These are phyloP conservation scores for Aspergillus campestris DNA, from an alignment of 495 filamentous ascomycete genomes.

Conservation along the genomic window DNA sequence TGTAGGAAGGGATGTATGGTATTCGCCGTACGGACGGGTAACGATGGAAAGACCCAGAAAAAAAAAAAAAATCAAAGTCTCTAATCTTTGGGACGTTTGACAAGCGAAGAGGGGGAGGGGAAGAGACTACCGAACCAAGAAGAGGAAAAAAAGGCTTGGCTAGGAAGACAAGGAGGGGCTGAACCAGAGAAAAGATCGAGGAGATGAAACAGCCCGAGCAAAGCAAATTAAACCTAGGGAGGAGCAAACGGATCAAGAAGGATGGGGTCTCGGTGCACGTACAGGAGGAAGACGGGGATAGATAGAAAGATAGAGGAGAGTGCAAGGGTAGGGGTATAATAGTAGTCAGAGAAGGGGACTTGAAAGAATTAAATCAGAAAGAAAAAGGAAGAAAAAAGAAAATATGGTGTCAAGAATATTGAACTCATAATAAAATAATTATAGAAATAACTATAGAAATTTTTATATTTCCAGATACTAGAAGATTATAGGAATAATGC, in stretches of 20 bases:
- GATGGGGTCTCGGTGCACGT: neutral
- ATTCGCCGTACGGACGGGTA: too few species aligned
- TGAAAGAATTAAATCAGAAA: conserved; percentile 7
- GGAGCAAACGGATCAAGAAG: too few species aligned
- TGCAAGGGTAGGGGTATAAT: neutral
- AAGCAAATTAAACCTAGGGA: neutral
- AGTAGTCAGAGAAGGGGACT: neutral
- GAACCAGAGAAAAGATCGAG: neutral
- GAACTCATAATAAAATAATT: conserved; percentile 1
- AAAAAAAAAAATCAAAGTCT: too few species aligned
- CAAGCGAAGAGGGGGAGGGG: conserved; percentile 2
- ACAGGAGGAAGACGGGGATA: neutral
- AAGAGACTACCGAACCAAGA: conserved; percentile 7
- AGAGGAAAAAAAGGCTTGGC: conserved; percentile 12
- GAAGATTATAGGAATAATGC: conserved; percentile 1
- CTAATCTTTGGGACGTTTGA: conserved; percentile 8
- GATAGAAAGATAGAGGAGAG: neutral
- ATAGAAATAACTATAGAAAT: neutral
- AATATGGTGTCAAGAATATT: conserved; percentile 1
- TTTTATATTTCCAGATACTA: too few species aligned
- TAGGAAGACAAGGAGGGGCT: conserved; percentile 1
- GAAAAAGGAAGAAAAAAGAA: conserved; percentile 7
- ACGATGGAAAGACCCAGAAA: too few species aligned
- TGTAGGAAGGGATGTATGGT: too few species aligned
- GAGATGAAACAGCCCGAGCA: neutral